Conservation (phyloP, 306 rosid species). For the Elaeagnus macrophylla region DNA sequence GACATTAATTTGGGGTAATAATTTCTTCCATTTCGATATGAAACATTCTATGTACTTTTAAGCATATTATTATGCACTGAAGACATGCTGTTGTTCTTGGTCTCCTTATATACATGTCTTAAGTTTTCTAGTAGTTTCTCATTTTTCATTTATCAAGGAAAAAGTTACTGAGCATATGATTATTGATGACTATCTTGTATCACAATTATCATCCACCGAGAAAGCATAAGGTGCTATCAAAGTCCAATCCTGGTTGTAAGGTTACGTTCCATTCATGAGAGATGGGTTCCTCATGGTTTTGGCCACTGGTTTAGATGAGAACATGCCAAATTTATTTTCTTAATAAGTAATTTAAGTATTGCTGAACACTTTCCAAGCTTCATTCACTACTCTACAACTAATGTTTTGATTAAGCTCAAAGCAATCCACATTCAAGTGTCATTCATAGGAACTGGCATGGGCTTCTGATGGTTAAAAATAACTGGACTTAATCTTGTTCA, state of each 20-base stretch:
- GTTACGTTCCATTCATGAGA: not conserved
- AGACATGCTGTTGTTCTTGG: not conserved
- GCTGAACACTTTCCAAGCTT: too few species aligned
- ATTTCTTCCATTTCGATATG: not conserved
- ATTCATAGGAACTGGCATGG: too few species aligned
- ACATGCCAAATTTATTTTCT: too few species aligned
- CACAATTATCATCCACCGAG: not conserved
- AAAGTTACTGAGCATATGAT: not conserved
- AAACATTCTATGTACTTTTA: not conserved
- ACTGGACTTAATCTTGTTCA: too few species aligned
- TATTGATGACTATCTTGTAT: not conserved
- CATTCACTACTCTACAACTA: too few species aligned
- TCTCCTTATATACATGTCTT: not conserved
- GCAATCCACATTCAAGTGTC: too few species aligned
- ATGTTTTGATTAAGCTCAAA: too few species aligned
- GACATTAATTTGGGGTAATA: conserved; percentile 92
- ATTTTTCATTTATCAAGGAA: not conserved
- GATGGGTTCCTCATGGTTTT: too few species aligned
- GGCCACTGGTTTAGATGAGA: too few species aligned
- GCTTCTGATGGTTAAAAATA: too few species aligned
- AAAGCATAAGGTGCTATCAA: not conserved
- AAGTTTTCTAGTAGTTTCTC: not conserved
- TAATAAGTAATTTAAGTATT: too few species aligned
- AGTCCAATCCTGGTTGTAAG: not conserved
- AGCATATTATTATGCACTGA: not conserved